Percentiles rank a stretch among this genome's conserved stretches.
These are phyloP conservation scores for Tieghemostelium lacteum DNA, from an alignment of 78 protist genomes.

Conservation along the genomic window DNA sequence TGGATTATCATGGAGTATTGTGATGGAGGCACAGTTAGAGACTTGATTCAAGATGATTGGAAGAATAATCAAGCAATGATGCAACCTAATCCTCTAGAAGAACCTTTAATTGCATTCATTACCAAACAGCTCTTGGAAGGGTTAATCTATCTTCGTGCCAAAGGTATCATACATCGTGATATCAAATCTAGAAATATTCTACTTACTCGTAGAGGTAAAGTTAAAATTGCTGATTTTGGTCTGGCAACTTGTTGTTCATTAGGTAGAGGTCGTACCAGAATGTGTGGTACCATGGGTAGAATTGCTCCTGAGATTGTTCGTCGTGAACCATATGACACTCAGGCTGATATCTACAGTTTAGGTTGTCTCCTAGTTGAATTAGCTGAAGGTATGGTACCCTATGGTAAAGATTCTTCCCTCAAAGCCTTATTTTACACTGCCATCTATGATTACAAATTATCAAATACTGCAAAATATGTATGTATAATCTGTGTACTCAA, in stretches of 20 bases:
- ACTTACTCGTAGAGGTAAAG: constrained; percentile 58
- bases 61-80: constrained; percentile 1
- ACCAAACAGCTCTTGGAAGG: constrained; percentile 35
- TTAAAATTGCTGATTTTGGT: constrained; percentile 72
- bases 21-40: constrained; percentile 73
- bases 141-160: constrained; percentile 32
- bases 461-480: constrained; percentile 13
- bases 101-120: constrained; percentile 40
- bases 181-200: constrained; percentile 91
- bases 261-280: constrained; percentile 66
- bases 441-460: constrained; percentile 19
- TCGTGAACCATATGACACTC: constrained; percentile 67
- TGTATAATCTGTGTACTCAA: too few relatives aligned
- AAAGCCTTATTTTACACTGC: constrained; percentile 64
- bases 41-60: constrained; percentile 56
- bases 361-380: constrained; percentile 69
- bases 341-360: constrained; percentile 60
- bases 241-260: constrained; percentile 46
- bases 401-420: constrained; percentile 70
- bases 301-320: constrained; percentile 61
- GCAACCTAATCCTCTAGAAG: constrained; percentile 28
- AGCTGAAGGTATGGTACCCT: constrained; percentile 56
- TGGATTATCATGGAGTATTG: constrained; percentile 77
- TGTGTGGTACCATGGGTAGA: constrained; percentile 81
- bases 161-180: constrained; percentile 81